A percentile compares a stretch with the other conserved stretches of the same genome.
These are phyloP conservation scores for Emergomyces africanus DNA, from an alignment of 2,329 filamentous ascomycete species.

Conservation along the genomic window DNA sequence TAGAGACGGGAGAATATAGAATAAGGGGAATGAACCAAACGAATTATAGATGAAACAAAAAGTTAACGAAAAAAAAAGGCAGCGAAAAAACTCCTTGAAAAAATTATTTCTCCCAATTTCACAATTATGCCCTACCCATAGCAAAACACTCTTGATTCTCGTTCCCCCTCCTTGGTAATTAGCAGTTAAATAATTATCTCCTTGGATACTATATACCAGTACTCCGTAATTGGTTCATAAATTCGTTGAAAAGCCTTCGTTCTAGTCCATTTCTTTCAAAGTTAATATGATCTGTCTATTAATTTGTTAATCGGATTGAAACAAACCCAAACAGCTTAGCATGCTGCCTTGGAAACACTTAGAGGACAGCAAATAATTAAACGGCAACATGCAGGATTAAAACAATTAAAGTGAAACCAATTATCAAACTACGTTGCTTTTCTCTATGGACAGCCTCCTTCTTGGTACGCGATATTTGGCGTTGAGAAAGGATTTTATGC, in stretches of 20 bases:
- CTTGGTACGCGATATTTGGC: not conserved
- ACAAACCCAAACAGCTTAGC: not conserved
- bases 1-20: not conserved
- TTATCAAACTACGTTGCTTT: not conserved
- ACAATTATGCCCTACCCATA: no score
- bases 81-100: not conserved
- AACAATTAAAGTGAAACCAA: not conserved
- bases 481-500: not conserved
- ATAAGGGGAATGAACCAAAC: not conserved
- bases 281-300: not conserved
- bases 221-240: not conserved
- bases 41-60: not conserved
- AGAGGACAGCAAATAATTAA: not conserved
- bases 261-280: not conserved
- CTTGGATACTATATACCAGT: not conserved
- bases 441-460: not conserved
- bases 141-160: no score
- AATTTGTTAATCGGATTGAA: not conserved
- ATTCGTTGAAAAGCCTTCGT: not conserved
- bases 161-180: not conserved
- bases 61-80: not conserved
- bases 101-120: no score
- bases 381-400: not conserved
- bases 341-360: not conserved
- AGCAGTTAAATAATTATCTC: not conserved